Evolutionary conservation across 1,139 yeast species (phyloP).

Genomic region (Pichia sp.): DNA sequence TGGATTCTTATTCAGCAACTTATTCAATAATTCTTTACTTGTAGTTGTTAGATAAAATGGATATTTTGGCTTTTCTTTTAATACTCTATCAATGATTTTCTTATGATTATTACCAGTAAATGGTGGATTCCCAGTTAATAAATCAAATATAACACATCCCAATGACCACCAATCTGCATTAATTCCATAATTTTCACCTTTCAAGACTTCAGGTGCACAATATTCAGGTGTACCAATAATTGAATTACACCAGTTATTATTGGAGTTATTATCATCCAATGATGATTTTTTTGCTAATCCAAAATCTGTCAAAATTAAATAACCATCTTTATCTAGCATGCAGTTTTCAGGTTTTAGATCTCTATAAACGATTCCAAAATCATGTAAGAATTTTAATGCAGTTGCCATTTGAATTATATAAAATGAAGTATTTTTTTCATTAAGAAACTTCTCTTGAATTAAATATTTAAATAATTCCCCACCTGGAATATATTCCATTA

Average conservation of each 20-base stretch:
- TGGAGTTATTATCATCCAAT: conserved; percentile 34
- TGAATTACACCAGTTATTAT: conserved; percentile 46
- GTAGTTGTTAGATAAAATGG: conserved; percentile 81
- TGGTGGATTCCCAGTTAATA: conserved; percentile 90
- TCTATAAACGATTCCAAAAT: conserved; percentile 78
- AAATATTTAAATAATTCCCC: conserved; percentile 89
- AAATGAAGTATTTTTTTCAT: conserved; percentile 72
- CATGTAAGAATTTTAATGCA: conserved; percentile 76
- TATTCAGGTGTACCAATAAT: conserved; percentile 93
- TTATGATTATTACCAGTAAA: conserved; percentile 86
- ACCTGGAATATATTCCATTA: conserved; percentile 85
- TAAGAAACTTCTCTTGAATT: conserved; percentile 42
- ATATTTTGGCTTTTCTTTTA: conserved; percentile 64
- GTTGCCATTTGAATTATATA: conserved; percentile 83
- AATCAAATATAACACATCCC: conserved; percentile 83
- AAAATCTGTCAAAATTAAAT: conserved; percentile 82
- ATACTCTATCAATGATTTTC: conserved; percentile 72
- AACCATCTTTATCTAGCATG: conserved; percentile 70
- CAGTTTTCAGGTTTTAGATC: conserved; percentile 95
- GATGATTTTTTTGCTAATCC: conserved; percentile 62
- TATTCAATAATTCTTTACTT: conserved; percentile 74
- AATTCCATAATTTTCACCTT: conserved; percentile 79
- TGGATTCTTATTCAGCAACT: conserved; percentile 69
- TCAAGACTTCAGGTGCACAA: conserved; percentile 92
- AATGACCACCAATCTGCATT: conserved; percentile 97